Base-by-base conservation (phyloP, 2,329 filamentous ascomycete species). In the Acephala macrosclerotiorum region DNA sequence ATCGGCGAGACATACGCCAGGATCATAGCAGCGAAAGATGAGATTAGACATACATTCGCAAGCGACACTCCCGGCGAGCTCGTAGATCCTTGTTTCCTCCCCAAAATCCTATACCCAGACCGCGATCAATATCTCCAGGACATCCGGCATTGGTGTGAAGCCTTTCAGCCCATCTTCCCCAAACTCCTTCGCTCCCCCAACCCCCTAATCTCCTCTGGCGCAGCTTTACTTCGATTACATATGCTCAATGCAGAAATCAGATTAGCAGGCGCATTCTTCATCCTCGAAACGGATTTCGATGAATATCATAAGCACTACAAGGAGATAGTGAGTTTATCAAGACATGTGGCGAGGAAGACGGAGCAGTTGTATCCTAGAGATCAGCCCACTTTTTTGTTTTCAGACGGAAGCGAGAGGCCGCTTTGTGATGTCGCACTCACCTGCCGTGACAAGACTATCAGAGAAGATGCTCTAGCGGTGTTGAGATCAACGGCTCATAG, bases 241-340 rank as follows among this genome's bases (percentile, higher is more conserved):
- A 35, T 45, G 12, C 22, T 69, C 14, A 35, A 58, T 29, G 59
- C 67, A 5, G 56, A 63, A 18, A 66, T 69, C 12, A 35, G 47
- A 12, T 61, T 69, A 20, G 42, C 61, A 6, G 56, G 51, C 3
- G 58, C 65, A 25, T 89, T 88, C 70, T 85, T 80, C 73, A 82
- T 84, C 64, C 82, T 78, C 59, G 86, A 89, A 73, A 80, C 81
- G 40, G 79, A 84, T 26, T 88, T 88, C 65, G 87, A 89, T 70
- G 71, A 73, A 11, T 87, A 84, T 65, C 75, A 82, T 16, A 75
- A 79, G 0, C 79, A 83, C 29, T 88, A 88, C 68, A 79, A 80
- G 61, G 75, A 77, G 20, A 87, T 88, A 68, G 83, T 88, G 29
- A 80, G 83, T 45, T 77, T 89, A 25, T 85, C 85, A 0, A 74